A percentile compares a stretch with the other conserved stretches of the same genome.
These are phyloP conservation scores for Penicillium psychrosexuale DNA, from an alignment of 2,329 filamentous ascomycete genomes.

Conservation along the genomic window DNA sequence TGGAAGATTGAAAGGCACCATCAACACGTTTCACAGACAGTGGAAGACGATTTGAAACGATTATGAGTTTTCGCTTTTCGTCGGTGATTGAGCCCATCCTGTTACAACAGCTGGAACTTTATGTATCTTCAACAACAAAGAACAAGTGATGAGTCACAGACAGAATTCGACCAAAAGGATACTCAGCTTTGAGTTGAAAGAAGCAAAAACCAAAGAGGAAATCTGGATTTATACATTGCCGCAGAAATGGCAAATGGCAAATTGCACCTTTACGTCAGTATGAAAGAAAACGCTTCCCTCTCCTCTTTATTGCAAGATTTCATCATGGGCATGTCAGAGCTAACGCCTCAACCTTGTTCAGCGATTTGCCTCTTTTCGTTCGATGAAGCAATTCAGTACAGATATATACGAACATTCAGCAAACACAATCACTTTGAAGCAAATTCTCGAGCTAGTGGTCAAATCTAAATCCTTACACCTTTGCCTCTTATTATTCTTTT, in stretches of 20 bases:
- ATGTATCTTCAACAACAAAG: neutral
- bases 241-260: constrained; percentile 14
- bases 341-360: neutral
- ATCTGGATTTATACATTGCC: constrained; percentile 8
- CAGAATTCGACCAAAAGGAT: neutral
- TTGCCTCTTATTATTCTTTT: too few species aligned
- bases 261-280: constrained; percentile 17
- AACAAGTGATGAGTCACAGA: neutral
- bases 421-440: constrained; percentile 9
- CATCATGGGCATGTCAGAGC: constrained; percentile 11
- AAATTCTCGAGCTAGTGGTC: too few species aligned
- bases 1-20: constrained; percentile 76
- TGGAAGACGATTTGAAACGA: constrained; percentile 87
- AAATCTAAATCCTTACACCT: too few species aligned
- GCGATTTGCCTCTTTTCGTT: constrained; percentile 1
- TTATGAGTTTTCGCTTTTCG: constrained; percentile 48
- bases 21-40: constrained; percentile 87
- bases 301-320: neutral
- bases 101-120: neutral
- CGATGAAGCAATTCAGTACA: constrained; percentile 9
- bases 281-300: constrained; percentile 5
- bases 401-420: constrained; percentile 17
- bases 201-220: neutral
- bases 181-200: neutral
- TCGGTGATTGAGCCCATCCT: constrained; percentile 6